Percentiles rank a stretch among this genome's conserved stretches.
These are phyloP conservation scores for Aspergillus cejpii DNA, from an alignment of 2,329 filamentous ascomycete genomes.

Conservation along the genomic window DNA sequence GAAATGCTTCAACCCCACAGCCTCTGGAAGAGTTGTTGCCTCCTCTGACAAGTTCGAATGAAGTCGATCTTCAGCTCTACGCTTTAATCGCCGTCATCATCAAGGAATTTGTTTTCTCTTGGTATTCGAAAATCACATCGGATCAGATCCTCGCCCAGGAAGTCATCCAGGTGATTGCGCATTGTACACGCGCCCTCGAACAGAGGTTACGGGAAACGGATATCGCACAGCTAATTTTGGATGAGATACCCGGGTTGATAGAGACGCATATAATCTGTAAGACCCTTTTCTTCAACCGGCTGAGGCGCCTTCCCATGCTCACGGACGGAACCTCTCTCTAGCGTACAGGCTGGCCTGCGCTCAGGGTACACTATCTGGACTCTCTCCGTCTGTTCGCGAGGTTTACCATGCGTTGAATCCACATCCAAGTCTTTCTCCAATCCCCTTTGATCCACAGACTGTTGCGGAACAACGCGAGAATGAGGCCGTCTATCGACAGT, in stretches of 20 bases:
- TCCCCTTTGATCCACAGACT: conserved; percentile 52
- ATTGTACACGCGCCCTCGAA: conserved; percentile 82
- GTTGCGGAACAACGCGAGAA: conserved; percentile 62
- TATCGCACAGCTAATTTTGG: conserved; percentile 71
- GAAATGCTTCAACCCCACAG: conserved; percentile 47
- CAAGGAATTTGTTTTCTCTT: conserved; percentile 81
- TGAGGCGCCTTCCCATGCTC: neutral
- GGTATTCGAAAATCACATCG: conserved; percentile 88
- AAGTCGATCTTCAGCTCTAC: conserved; percentile 88
- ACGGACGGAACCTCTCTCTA: conserved; percentile 31
- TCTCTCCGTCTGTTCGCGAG: conserved; percentile 57
- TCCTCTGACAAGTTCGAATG: conserved; percentile 87
- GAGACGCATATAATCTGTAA: conserved; percentile 73
- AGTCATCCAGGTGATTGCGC: conserved; percentile 82
- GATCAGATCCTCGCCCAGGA: conserved; percentile 85
- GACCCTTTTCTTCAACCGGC: conserved; percentile 6
- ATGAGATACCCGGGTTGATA: conserved; percentile 78
- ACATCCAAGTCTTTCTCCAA: conserved; percentile 70
- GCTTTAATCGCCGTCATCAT: conserved; percentile 84
- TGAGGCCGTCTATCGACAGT: conserved; percentile 76
- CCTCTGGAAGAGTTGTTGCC: conserved; percentile 78
- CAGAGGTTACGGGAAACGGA: conserved; percentile 77
- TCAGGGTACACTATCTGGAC: conserved; percentile 51
- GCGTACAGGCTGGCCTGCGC: conserved; percentile 66
- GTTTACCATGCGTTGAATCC: conserved; percentile 81